Percentiles rank a stretch among this genome's conserved stretches.
Evolutionary conservation across 1,139 yeast genomes (phyloP).

Genomic region (Geotrichum bryndzae): DNA sequence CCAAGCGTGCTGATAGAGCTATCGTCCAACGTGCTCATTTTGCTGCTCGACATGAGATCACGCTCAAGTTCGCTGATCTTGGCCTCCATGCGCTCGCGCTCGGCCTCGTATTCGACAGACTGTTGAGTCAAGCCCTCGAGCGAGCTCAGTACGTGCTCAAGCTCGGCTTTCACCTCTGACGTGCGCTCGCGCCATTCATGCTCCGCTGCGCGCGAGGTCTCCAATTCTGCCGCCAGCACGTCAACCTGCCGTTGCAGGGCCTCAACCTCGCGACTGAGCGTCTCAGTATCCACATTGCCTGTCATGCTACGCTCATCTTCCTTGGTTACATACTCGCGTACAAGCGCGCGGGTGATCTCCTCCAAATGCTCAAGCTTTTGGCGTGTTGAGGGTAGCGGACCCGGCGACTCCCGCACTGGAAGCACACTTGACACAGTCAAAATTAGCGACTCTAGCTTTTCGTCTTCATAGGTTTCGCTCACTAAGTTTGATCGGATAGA

Average conservation of each 20-base stretch:
- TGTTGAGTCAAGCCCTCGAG: slow-evolving; percentile 36
- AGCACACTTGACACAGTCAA: slow-evolving; percentile 13
- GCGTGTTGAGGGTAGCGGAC: slow-evolving; percentile 13
- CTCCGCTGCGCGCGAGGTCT: slow-evolving; percentile 26
- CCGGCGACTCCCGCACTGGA: slow-evolving; percentile 8
- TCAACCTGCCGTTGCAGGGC: slow-evolving; percentile 13
- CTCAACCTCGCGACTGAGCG: background rate
- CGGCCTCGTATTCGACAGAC: slow-evolving; percentile 37
- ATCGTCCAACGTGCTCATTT: slow-evolving; percentile 17
- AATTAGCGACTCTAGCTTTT: slow-evolving; percentile 12
- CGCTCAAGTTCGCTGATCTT: slow-evolving; percentile 25
- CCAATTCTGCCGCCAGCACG: slow-evolving; percentile 27
- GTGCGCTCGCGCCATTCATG: slow-evolving; percentile 32
- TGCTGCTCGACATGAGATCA: slow-evolving; percentile 22
- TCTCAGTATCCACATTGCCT: background rate
- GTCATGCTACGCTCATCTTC: background rate
- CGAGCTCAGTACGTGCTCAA: slow-evolving; percentile 31
- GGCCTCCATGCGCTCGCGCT: slow-evolving; percentile 29
- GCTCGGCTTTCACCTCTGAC: slow-evolving; percentile 31
- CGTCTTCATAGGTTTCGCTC: slow-evolving; percentile 11
- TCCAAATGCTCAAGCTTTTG: slow-evolving; percentile 11
- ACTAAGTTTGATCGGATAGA: slow-evolving; percentile 2
- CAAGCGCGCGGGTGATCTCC: slow-evolving; percentile 4
- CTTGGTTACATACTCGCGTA: slow-evolving; percentile 7
- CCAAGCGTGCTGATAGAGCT: background rate